These are phyloP conservation scores for Kwoniella heveanensis DNA, from an alignment of 768 basidiomycete genomes.

Conservation along the genomic window DNA sequence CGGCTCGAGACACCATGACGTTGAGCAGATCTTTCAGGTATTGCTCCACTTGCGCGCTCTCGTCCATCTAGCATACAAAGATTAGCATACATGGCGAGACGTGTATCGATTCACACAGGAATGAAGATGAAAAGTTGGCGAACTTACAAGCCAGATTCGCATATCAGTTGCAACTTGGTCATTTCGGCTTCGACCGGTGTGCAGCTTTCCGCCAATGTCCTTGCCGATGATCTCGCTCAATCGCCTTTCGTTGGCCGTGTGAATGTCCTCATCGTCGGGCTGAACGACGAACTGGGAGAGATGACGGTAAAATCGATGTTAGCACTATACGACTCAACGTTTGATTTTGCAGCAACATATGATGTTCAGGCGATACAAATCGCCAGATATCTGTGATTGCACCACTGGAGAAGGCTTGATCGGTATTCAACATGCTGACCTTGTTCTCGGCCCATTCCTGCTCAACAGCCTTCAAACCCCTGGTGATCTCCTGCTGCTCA, in stretches of 20 bases:
- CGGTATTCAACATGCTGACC: too few species aligned
- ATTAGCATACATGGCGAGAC: too few species aligned
- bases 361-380: too few species aligned
- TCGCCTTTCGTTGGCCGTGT: constrained; percentile 96
- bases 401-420: too few species aligned
- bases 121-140: neutral
- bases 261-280: constrained; percentile 96
- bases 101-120: too few species aligned
- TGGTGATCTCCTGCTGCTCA: constrained; percentile 69
- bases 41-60: constrained; percentile 68
- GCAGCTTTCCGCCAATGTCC: constrained; percentile 84
- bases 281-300: constrained; percentile 68
- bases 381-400: too few species aligned
- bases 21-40: constrained; percentile 75
- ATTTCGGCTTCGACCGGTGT: constrained; percentile 95
- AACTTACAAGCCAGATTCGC: constrained; percentile 78
- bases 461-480: constrained; percentile 72
- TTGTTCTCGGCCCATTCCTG: constrained; percentile 79
- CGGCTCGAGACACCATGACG: constrained; percentile 88
- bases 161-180: constrained; percentile 99
- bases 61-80: constrained; percentile 66
- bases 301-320: neutral
- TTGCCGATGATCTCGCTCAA: constrained; percentile 89
- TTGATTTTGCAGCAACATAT: too few species aligned
- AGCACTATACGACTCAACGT: neutral